Percentiles rank a stretch among this genome's conserved stretches.
Evolutionary conservation across 2,329 filamentous ascomycete genomes (phyloP).

Genomic region (Calonectria hongkongensis): DNA sequence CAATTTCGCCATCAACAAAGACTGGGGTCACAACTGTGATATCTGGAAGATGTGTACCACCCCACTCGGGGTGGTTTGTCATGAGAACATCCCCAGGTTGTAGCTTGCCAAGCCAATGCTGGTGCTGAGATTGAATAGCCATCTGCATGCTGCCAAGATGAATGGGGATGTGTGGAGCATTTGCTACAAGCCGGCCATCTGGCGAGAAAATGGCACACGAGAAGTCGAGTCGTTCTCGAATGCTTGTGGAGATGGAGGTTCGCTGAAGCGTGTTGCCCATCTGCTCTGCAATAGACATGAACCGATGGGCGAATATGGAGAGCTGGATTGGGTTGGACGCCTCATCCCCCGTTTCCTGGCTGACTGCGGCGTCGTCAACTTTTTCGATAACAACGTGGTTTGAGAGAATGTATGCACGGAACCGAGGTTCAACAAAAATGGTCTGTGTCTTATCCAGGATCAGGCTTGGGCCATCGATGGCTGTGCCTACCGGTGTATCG

Average conservation of each 20-base stretch:
- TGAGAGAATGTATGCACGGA: slow-evolving; percentile 54
- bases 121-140: slow-evolving; percentile 62
- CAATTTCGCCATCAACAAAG: slow-evolving; percentile 57
- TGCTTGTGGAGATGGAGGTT: slow-evolving; percentile 71
- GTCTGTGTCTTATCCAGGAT: slow-evolving; percentile 58
- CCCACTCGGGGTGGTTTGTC: slow-evolving; percentile 62
- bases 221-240: slow-evolving; percentile 66
- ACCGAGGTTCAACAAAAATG: slow-evolving; percentile 53
- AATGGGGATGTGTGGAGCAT: slow-evolving; percentile 60
- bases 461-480: slow-evolving; percentile 57
- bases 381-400: slow-evolving; percentile 58
- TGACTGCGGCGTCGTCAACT: background rate
- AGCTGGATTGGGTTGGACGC: slow-evolving; percentile 69
- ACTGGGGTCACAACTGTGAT: slow-evolving; percentile 65
- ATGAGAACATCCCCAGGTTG: slow-evolving; percentile 63
- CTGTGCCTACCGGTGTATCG: slow-evolving; percentile 24
- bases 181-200: slow-evolving; percentile 63
- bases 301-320: slow-evolving; percentile 73
- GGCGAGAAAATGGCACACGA: slow-evolving; percentile 66
- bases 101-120: slow-evolving; percentile 58
- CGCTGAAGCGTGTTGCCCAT: slow-evolving; percentile 75
- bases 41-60: slow-evolving; percentile 64
- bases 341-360: slow-evolving; percentile 3
- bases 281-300: slow-evolving; percentile 76
- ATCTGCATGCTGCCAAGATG: slow-evolving; percentile 66